Conservation (phyloP, 805 yeast species). For the Teunomyces gatunensis region DNA sequence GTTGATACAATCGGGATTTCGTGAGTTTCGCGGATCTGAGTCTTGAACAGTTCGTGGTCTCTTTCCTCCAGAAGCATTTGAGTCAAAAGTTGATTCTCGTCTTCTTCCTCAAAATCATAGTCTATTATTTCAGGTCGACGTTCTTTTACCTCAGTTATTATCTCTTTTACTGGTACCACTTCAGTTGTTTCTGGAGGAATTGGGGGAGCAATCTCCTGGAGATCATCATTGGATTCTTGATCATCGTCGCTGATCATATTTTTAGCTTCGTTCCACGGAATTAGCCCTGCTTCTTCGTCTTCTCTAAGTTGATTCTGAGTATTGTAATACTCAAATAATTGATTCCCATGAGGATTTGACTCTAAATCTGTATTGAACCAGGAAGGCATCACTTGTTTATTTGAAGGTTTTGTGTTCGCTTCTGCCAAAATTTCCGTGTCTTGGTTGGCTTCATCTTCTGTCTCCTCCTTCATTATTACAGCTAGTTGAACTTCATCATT, state of each 20-base stretch:
- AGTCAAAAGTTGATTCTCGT: conserved; percentile 63
- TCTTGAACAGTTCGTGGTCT: conserved; percentile 65
- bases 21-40: conserved; percentile 21
- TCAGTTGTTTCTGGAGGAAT: not conserved
- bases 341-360: not conserved
- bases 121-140: conserved; percentile 35
- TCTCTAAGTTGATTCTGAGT: conserved; percentile 18
- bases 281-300: conserved; percentile 48
- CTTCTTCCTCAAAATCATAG: conserved; percentile 73
- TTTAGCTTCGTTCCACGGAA: conserved; percentile 50
- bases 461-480: not conserved
- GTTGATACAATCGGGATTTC: conserved; percentile 16
- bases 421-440: not conserved
- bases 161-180: not conserved
- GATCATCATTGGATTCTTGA: conserved; percentile 5
- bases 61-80: conserved; percentile 67
- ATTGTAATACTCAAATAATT: not conserved
- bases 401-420: not conserved
- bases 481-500: not conserved
- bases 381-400: conserved; percentile 15
- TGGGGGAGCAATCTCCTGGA: conserved; percentile 8
- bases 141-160: not conserved
- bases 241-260: conserved; percentile 17
- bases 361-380: conserved; percentile 21
- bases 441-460: not conserved